Evolutionary conservation across 805 yeast genomes (phyloP).

Genomic region (Starmerella apis): DNA sequence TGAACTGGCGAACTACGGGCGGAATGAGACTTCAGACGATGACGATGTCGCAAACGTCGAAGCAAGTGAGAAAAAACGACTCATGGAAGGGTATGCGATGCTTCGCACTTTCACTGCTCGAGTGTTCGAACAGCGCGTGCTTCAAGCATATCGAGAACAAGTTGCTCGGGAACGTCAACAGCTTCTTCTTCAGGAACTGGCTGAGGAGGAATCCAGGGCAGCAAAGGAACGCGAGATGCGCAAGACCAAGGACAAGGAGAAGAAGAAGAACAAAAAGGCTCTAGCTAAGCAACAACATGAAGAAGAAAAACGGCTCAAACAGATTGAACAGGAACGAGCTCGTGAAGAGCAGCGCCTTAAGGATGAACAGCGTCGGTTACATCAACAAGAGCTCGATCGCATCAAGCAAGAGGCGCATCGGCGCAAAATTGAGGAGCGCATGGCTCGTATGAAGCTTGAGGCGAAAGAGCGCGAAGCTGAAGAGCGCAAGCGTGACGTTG

Average conservation of each 20-base stretch:
- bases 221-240: constrained; percentile 30
- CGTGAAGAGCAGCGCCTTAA: constrained; percentile 26
- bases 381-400: constrained; percentile 26
- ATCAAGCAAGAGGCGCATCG: constrained; percentile 28
- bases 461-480: constrained; percentile 1
- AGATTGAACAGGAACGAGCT: constrained; percentile 30
- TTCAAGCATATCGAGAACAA: constrained; percentile 67
- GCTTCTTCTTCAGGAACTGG: constrained; percentile 32
- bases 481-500: constrained; percentile 11
- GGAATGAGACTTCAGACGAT: constrained; percentile 29
- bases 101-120: constrained; percentile 72
- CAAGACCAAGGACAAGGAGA: constrained; percentile 34
- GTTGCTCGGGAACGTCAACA: constrained; percentile 57
- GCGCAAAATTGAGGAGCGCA: constrained; percentile 28
- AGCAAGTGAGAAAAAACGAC: constrained; percentile 37
- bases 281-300: constrained; percentile 34
- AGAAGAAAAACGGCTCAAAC: constrained; percentile 32
- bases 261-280: constrained; percentile 36
- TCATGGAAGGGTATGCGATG: constrained; percentile 70
- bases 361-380: constrained; percentile 22
- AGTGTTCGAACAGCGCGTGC: constrained; percentile 59
- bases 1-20: constrained; percentile 28
- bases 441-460: constrained; percentile 28
- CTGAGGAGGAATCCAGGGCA: constrained; percentile 26
- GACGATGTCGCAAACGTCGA: constrained; percentile 28